These are phyloP conservation scores for Amanita pseudoporphyria DNA, from an alignment of 768 basidiomycete species.

Conservation along the genomic window DNA sequence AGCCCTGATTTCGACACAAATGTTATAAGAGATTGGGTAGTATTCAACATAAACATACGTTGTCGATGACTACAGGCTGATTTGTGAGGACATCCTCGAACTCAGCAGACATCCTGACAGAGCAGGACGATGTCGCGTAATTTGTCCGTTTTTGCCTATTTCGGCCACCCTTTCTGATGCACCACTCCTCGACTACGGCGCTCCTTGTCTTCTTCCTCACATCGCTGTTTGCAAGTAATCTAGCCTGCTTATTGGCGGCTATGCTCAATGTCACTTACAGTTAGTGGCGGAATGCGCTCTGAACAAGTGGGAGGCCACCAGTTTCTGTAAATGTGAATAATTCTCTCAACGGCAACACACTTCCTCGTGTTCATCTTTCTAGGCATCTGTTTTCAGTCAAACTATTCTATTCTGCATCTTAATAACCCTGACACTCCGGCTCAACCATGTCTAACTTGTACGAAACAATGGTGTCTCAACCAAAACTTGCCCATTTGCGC, in stretches of 20 bases:
- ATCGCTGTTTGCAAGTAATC: constrained; percentile 16
- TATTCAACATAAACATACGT: constrained; percentile 44
- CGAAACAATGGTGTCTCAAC: constrained; percentile 92
- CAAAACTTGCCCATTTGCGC: constrained; percentile 81
- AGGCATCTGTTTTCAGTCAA: constrained; percentile 90
- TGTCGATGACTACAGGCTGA: constrained; percentile 98
- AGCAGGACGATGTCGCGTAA: constrained; percentile 13
- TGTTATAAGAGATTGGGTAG: constrained; percentile 10
- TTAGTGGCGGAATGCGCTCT: constrained; percentile 30
- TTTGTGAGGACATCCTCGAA: constrained; percentile 94
- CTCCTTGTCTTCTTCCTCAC: constrained; percentile 13
- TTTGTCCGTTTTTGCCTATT: neutral
- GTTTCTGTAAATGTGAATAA: constrained; percentile 76
- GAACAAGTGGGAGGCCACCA: constrained; percentile 83
- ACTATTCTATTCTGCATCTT: constrained; percentile 79
- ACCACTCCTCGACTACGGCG: constrained; percentile 8
- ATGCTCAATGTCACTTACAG: constrained; percentile 9
- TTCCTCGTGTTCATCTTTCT: constrained; percentile 9
- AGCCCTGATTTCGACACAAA: constrained; percentile 55
- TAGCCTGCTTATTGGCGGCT: neutral
- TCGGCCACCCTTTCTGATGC: constrained; percentile 16
- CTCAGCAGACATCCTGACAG: constrained; percentile 62
- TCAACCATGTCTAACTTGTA: constrained; percentile 89
- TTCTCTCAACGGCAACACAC: neutral
- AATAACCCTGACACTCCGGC: constrained; percentile 74